Conservation (phyloP, 768 basidiomycete genomes). For the Lactarius quietus region DNA sequence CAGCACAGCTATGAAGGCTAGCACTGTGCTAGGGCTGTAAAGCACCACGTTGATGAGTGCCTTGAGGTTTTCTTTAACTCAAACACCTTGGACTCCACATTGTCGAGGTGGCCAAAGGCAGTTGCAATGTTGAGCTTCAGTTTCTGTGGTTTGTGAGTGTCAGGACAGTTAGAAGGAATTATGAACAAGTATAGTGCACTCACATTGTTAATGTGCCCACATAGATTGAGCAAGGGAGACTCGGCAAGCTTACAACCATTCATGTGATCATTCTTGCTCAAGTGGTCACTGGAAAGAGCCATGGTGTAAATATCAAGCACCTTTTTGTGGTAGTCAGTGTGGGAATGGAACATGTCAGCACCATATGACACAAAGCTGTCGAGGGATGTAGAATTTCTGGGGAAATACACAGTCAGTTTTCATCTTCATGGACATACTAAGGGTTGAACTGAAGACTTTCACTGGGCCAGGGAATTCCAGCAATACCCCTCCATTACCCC, state of each 20-base stretch:
- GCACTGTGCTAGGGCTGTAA: conserved; percentile 76
- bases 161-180: conserved; percentile 5
- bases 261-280: conserved; percentile 81
- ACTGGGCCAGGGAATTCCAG: too few relatives aligned
- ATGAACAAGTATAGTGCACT: conserved; percentile 27
- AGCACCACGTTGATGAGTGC: conserved; percentile 79
- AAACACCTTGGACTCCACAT: conserved; percentile 58
- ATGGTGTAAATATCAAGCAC: conserved; percentile 80
- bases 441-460: too few relatives aligned
- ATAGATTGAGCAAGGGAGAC: conserved; percentile 73
- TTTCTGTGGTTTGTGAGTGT: conserved; percentile 46
- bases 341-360: conserved; percentile 65
- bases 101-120: conserved; percentile 55
- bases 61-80: conserved; percentile 76
- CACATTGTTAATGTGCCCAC: conserved; percentile 76
- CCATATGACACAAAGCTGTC: conserved; percentile 90
- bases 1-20: conserved; percentile 67
- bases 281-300: conserved; percentile 59
- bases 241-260: conserved; percentile 86
- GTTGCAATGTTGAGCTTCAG: conserved; percentile 63
- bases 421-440: not conserved
- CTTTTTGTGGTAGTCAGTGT: conserved; percentile 74
- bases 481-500: too few relatives aligned
- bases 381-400: conserved; percentile 78
- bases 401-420: conserved; percentile 5